These are phyloP conservation scores for Fusarium xylarioides DNA, from an alignment of 2,329 filamentous ascomycete species.

Conservation along the genomic window DNA sequence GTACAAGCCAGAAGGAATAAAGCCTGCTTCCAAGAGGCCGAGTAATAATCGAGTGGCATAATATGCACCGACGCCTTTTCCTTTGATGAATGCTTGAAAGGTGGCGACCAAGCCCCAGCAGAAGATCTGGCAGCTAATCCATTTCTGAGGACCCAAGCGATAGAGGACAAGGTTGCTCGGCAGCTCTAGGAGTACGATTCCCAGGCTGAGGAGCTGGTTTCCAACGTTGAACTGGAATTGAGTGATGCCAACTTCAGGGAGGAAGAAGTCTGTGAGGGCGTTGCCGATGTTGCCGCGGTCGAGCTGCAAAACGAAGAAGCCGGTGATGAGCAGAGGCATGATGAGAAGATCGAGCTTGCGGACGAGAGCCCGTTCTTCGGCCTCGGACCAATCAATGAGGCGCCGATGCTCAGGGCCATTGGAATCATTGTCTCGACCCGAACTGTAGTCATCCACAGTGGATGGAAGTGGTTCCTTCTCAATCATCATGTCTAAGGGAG, in stretches of 20 bases:
- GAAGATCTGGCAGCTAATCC: not conserved
- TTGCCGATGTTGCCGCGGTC: constrained; percentile 51
- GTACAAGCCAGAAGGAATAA: constrained; percentile 53
- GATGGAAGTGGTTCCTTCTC: not conserved
- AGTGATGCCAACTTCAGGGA: constrained; percentile 54
- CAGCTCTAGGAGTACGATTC: not conserved
- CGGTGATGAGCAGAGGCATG: constrained; percentile 1
- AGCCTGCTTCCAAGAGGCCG: not conserved
- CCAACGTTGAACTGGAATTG: constrained; percentile 1
- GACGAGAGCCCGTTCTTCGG: constrained; percentile 32
- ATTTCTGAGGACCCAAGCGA: not conserved
- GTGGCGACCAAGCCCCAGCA: not conserved
- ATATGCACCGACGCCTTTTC: not conserved
- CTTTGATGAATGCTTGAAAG: not conserved
- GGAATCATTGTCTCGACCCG: not conserved
- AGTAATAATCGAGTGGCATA: not conserved
- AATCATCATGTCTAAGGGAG: not conserved
- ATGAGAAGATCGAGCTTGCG: not conserved
- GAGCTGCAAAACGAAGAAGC: constrained; percentile 54
- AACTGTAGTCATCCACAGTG: not conserved
- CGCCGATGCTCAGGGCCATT: not conserved
- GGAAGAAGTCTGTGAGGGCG: constrained; percentile 49
- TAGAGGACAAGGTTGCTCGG: constrained; percentile 3
- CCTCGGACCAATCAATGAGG: constrained; percentile 17
- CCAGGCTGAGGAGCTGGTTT: not conserved